Conservation (phyloP, 2,329 filamentous ascomycete genomes). For the Blastomyces silverae region DNA sequence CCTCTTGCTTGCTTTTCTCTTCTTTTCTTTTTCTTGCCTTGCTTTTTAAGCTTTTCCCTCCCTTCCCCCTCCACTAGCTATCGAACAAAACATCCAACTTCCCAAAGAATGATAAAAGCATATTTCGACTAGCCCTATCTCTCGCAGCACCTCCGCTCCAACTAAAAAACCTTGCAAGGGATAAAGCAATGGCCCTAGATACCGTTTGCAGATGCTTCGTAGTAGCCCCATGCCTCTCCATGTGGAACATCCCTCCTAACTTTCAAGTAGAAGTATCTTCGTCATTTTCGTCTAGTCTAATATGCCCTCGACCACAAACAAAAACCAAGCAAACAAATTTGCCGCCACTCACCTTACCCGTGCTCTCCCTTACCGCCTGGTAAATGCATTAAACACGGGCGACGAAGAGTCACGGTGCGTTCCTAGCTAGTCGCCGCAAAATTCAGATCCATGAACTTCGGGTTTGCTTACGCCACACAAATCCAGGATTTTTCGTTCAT, state of each 20-base stretch:
- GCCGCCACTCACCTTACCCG: not conserved
- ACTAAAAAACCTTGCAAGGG: not conserved
- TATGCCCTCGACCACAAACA: not conserved
- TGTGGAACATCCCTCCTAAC: not conserved
- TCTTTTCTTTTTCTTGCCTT: not conserved
- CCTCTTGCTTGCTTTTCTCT: not conserved
- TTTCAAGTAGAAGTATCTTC: not conserved
- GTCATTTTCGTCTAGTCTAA: not conserved
- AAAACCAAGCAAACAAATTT: conserved; percentile 1
- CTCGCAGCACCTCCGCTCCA: not conserved
- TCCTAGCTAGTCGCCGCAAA: too few species aligned
- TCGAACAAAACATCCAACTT: not conserved
- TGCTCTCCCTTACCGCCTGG: too few species aligned
- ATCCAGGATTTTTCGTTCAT: too few species aligned
- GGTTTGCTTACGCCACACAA: too few species aligned
- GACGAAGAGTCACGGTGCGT: too few species aligned
- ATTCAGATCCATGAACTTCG: too few species aligned
- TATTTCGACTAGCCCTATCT: not conserved
- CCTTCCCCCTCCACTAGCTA: not conserved
- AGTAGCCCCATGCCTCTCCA: not conserved
- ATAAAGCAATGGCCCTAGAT: not conserved
- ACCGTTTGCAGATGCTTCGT: not conserved
- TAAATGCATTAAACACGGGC: too few species aligned
- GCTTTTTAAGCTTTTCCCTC: not conserved
- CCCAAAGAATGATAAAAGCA: not conserved